Conservation (phyloP, 2,329 filamentous ascomycete genomes). For the Arthrinium phaeospermum region DNA sequence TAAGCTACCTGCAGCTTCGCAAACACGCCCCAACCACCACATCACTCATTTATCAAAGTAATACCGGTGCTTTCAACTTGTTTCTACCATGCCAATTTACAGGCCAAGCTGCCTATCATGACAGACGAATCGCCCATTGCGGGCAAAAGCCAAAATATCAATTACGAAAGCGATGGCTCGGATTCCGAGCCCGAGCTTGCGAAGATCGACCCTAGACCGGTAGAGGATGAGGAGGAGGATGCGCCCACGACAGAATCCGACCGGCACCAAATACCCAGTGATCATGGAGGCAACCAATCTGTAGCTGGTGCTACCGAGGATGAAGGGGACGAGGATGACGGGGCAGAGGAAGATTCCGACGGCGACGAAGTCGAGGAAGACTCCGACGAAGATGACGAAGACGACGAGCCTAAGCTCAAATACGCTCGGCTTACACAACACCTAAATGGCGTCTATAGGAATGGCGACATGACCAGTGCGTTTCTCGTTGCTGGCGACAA, state of each 20-base stretch:
- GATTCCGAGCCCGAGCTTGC: constrained; percentile 27
- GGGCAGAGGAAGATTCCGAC: constrained; percentile 51
- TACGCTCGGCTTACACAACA: constrained; percentile 86
- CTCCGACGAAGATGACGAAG: constrained; percentile 80
- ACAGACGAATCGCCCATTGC: constrained; percentile 45
- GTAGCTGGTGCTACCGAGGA: constrained; percentile 20
- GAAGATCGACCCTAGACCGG: constrained; percentile 23
- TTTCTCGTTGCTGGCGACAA: constrained; percentile 94
- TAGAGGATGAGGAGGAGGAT: constrained; percentile 27
- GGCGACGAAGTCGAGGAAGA: constrained; percentile 65
- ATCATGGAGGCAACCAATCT: constrained; percentile 15
- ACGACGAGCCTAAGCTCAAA: constrained; percentile 93
- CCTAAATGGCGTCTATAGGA: constrained; percentile 82
- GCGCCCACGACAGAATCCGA: neutral
- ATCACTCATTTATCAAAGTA: neutral
- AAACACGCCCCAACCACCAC: constrained; percentile 3
- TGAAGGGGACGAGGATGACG: constrained; percentile 40
- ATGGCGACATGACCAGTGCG: constrained; percentile 91
- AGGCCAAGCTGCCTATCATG: constrained; percentile 43
- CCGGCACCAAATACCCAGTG: neutral
- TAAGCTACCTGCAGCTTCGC: constrained; percentile 4
- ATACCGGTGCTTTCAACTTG: neutral
- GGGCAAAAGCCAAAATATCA: constrained; percentile 16
- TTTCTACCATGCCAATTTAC: constrained; percentile 30
- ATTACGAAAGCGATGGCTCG: constrained; percentile 36